These are phyloP conservation scores for Rhamnella rubrinervis DNA, from an alignment of 331 rosid genomes.

Conservation along the genomic window DNA sequence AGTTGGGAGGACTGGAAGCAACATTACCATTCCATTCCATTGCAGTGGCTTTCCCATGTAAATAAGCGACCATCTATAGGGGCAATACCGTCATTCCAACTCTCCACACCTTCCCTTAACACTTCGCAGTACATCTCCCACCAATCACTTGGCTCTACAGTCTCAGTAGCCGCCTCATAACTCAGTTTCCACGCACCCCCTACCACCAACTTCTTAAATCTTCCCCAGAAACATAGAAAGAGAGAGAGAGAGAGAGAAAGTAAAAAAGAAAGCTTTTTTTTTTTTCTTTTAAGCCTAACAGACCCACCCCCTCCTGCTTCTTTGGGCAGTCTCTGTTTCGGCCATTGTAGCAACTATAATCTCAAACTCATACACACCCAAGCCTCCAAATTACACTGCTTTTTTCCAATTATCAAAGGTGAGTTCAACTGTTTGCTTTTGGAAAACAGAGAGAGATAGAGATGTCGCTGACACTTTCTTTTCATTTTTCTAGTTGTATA, in stretches of 20 bases:
- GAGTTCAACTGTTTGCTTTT: too few species aligned
- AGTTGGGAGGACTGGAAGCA: conserved; percentile 4
- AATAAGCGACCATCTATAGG: background rate
- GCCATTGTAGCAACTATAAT: too few species aligned
- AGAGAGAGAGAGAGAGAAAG: conserved; percentile 15
- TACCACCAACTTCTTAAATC: too few species aligned
- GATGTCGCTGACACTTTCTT: background rate
- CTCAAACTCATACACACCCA: too few species aligned
- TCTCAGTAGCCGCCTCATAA: conserved; percentile 74
- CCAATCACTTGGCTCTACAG: conserved; percentile 47
- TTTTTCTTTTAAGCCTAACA: too few species aligned
- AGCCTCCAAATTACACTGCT: too few species aligned
- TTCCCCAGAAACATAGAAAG: background rate
- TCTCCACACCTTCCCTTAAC: background rate
- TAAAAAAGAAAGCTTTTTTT: too few species aligned
- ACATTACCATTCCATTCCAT: background rate
- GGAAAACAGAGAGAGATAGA: too few species aligned
- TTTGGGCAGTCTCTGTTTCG: too few species aligned
- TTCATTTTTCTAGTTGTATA: too few species aligned
- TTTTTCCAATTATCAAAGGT: too few species aligned
- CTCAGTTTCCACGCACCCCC: conserved; percentile 41
- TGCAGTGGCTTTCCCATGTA: conserved; percentile 19
- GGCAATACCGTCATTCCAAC: conserved; percentile 29
- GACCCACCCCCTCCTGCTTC: too few species aligned
- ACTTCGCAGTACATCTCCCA: conserved; percentile 32